Conservation (phyloP, 257 asterid species). For the Coffea canephora region DNA sequence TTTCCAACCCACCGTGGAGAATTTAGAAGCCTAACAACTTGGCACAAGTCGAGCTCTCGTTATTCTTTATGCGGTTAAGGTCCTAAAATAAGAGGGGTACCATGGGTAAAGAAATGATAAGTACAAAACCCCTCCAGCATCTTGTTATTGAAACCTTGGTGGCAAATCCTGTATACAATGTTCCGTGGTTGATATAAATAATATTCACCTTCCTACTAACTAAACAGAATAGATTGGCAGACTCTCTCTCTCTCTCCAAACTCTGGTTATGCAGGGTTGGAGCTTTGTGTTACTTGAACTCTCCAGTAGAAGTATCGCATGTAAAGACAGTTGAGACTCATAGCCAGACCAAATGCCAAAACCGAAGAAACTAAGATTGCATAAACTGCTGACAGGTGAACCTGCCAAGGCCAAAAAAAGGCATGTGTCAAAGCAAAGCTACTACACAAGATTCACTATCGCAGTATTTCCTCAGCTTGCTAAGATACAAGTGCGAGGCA, state of each 20-base stretch:
- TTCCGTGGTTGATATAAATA: neutral
- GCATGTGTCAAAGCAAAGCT: neutral
- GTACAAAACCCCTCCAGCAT: neutral
- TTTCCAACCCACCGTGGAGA: too few species aligned
- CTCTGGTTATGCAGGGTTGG: slow-evolving; percentile 39
- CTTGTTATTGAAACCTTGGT: neutral
- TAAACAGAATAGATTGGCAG: neutral
- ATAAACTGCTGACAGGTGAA: slow-evolving; percentile 51
- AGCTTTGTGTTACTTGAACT: slow-evolving; percentile 30
- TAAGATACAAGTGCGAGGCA: neutral
- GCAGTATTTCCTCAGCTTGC: neutral
- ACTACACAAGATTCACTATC: neutral
- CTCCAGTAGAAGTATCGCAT: slow-evolving; percentile 45
- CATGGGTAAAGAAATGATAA: neutral
- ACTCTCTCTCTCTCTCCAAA: neutral
- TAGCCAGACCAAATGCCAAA: slow-evolving; percentile 59
- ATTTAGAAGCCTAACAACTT: too few species aligned
- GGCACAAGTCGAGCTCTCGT: neutral
- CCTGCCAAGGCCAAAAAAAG: slow-evolving; percentile 34
- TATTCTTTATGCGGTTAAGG: too few species aligned
- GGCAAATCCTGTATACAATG: neutral
- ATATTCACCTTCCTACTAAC: neutral
- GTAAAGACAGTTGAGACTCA: slow-evolving; percentile 47
- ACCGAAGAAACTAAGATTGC: slow-evolving; percentile 61
- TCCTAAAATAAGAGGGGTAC: too few species aligned